Percentiles rank a stretch among this genome's conserved stretches.
Conservation (phyloP, 805 yeast genomes). For the Hanseniaspora jakobsenii region DNA sequence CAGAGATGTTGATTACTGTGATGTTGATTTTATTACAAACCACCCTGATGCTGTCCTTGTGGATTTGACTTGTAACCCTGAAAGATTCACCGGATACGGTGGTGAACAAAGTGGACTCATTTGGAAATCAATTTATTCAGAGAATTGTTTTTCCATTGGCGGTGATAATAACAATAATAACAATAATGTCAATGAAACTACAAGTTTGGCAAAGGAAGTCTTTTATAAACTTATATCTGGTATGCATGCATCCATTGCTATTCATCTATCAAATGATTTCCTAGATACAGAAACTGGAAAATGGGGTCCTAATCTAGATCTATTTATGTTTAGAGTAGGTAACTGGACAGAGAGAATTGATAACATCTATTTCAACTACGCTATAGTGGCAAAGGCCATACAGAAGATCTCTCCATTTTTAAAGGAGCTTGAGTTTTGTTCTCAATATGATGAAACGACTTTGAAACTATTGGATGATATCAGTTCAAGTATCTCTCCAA, state of each 20-base stretch:
- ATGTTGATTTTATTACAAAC: conserved; percentile 45
- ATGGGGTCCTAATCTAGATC: conserved; percentile 72
- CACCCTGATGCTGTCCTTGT: conserved; percentile 64
- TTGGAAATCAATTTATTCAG: conserved; percentile 86
- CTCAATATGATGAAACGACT: conserved; percentile 35
- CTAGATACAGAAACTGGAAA: conserved; percentile 57
- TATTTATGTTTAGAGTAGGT: conserved; percentile 85
- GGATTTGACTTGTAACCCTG: conserved; percentile 79
- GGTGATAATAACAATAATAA: no score
- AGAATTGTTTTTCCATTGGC: conserved; percentile 55
- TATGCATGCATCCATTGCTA: conserved; percentile 88
- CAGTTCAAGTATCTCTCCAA: conserved; percentile 27
- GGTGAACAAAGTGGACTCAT: conserved; percentile 86
- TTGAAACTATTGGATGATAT: conserved; percentile 34
- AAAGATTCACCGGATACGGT: conserved; percentile 90
- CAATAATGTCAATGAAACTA: conserved; percentile 27
- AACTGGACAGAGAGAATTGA: conserved; percentile 76
- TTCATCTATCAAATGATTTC: conserved; percentile 80
- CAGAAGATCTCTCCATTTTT: conserved; percentile 49
- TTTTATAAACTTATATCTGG: conserved; percentile 84
- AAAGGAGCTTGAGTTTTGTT: conserved; percentile 40
- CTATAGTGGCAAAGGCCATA: conserved; percentile 70
- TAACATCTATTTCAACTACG: conserved; percentile 85
- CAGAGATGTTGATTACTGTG: conserved; percentile 54
- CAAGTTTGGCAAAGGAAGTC: conserved; percentile 59